Conservation (phyloP, 2,329 filamentous ascomycete species). For the Aspergillus novofumigatus region DNA sequence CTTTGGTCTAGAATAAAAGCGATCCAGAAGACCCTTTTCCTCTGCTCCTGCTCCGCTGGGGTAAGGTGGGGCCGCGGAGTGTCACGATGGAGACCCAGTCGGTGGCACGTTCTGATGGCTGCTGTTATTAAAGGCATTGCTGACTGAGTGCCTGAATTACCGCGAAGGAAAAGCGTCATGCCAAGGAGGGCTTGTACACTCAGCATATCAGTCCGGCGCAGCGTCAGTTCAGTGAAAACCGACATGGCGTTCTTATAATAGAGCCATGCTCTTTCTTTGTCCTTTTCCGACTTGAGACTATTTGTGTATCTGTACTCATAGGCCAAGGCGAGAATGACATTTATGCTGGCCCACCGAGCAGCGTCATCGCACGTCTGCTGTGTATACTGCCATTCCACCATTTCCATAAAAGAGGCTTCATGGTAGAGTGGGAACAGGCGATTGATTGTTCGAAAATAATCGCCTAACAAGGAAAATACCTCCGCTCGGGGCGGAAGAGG, state of each 20-base stretch:
- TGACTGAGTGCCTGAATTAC: constrained; percentile 89
- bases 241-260: constrained; percentile 95
- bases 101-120: constrained; percentile 82
- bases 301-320: constrained; percentile 88
- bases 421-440: constrained; percentile 95
- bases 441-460: constrained; percentile 96
- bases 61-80: constrained; percentile 85
- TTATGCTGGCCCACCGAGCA: constrained; percentile 95
- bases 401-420: constrained; percentile 91
- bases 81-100: constrained; percentile 87
- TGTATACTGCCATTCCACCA: constrained; percentile 90
- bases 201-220: constrained; percentile 88
- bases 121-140: constrained; percentile 83
- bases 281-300: constrained; percentile 78
- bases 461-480: constrained; percentile 76
- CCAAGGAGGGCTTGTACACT: constrained; percentile 89
- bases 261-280: constrained; percentile 86
- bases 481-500: constrained; percentile 78
- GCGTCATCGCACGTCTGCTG: constrained; percentile 86
- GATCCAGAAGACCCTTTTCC: constrained; percentile 70
- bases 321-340: constrained; percentile 82
- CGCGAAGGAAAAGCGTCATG: constrained; percentile 89
- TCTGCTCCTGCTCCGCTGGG: constrained; percentile 83
- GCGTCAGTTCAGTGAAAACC: constrained; percentile 81
- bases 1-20: constrained; percentile 68